phyloP scores from a whole-genome alignment of 208 protist species.

The Blastocrithidia nonstop region DNA sequence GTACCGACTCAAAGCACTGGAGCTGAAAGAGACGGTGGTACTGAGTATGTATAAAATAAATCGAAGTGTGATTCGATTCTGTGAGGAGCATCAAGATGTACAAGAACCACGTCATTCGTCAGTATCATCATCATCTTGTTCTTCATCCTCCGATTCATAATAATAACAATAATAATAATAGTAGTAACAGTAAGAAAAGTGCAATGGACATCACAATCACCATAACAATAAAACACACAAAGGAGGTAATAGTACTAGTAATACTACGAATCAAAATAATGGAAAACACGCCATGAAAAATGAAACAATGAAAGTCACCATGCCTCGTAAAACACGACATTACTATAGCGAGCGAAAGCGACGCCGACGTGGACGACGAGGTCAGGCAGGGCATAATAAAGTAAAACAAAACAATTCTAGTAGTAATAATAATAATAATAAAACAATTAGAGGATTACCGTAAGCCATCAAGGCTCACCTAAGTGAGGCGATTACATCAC shows the following conservation, averaged over 20 bases:
- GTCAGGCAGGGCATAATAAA: too few species aligned
- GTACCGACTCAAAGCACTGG: constrained; percentile 49
- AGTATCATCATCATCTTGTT: too few species aligned
- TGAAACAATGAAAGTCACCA: too few species aligned
- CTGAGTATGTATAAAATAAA: constrained; percentile 76
- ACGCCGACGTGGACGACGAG: too few species aligned
- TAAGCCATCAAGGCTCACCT: too few species aligned
- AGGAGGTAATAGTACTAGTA: not conserved
- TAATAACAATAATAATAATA: not conserved
- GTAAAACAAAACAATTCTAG: too few species aligned
- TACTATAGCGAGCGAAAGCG: too few species aligned
- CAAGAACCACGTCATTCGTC: constrained; percentile 20
- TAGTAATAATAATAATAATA: too few species aligned
- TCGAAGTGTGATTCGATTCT: constrained; percentile 53
- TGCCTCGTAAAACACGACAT: too few species aligned
- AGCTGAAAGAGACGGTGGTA: constrained; percentile 66
- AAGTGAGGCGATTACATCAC: too few species aligned
- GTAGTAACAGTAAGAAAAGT: not conserved
- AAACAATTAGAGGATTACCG: too few species aligned
- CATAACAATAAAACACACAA: not conserved
- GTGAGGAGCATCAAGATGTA: constrained; percentile 50
- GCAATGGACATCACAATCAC: not conserved
- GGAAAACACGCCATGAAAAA: not conserved
- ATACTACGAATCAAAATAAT: not conserved
- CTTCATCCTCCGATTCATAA: constrained; percentile 13